Conservation (phyloP, 1,284 basidiomycete genomes). For the Rhodotorula glutinis region DNA sequence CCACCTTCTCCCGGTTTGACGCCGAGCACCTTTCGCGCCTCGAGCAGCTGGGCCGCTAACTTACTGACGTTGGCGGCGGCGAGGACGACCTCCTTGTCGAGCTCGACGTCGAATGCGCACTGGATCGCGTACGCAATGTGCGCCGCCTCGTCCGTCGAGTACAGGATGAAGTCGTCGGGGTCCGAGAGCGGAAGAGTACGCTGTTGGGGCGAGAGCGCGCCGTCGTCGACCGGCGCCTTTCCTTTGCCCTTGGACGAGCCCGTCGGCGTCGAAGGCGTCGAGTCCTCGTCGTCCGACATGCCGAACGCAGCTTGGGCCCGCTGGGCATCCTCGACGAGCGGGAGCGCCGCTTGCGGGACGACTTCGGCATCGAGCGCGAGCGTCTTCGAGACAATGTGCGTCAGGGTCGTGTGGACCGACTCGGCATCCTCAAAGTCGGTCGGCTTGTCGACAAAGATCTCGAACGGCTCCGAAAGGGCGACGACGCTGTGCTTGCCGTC, state of each 20-base stretch:
- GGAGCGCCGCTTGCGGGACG: constrained; percentile 62
- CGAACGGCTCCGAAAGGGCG: constrained; percentile 73
- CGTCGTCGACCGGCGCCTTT: constrained; percentile 3
- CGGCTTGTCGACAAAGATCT: constrained; percentile 76
- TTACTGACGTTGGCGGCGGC: constrained; percentile 86
- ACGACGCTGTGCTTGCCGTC: constrained; percentile 90
- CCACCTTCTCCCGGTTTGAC: constrained; percentile 11
- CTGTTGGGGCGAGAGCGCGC: neutral
- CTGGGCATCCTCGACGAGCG: constrained; percentile 18
- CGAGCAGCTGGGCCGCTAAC: constrained; percentile 76
- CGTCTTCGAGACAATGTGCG: constrained; percentile 76
- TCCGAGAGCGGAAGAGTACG: constrained; percentile 50
- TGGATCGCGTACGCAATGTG: constrained; percentile 75
- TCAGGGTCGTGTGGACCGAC: constrained; percentile 63
- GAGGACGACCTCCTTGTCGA: constrained; percentile 81
- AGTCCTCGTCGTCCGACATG: neutral
- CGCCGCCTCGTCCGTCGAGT: constrained; percentile 82
- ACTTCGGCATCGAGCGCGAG: constrained; percentile 79
- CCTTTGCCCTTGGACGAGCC: constrained; percentile 42
- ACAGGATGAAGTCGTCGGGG: constrained; percentile 90
- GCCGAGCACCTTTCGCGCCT: constrained; percentile 62
- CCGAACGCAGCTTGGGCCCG: neutral
- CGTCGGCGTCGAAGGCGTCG: neutral
- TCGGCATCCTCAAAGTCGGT: constrained; percentile 59
- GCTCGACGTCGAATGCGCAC: constrained; percentile 80